Base-by-base conservation (phyloP, 2,329 filamentous ascomycete genomes). In the Diplodia corticola region DNA sequence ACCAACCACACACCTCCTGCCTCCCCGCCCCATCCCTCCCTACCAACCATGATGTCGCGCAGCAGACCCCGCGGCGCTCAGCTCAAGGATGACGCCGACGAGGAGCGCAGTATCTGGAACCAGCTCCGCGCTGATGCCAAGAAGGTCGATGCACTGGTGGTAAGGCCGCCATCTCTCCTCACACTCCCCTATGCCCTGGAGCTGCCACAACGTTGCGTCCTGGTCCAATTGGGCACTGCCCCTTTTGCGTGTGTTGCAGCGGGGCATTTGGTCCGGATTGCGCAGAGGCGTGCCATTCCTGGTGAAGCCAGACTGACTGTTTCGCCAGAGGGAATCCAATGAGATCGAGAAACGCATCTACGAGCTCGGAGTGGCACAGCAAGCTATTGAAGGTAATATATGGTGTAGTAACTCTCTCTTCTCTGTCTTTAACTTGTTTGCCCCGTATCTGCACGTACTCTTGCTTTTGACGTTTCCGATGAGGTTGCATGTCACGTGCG, bases 51-150 rank as follows among this genome's bases (percentile, higher is more conserved):
- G 81, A 80, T 82, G 49, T 77, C 78, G 57, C 80, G 81, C 55
- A 82, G 76, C 71, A 73, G 81, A 69, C 76, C 76, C 51, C 77
- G 81, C 69, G 69, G 75, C 69, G 72, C 79, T 68, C 71, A 80
- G 66, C 76, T 76, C 70, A 82, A 82, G 69, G 80, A 83, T 66
- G 82, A 84, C 67, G 78, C 81, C 51, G 81, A 83, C 64, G 82
- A 84, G 71, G 82, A 84, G 71, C 76, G 80, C 35, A 75, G 79
- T 17, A 72, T 84, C 64, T 84, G 82, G 82, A 81, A 79, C 63
- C 77, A 80, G 67, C 81, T 84, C 67, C 77, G 77, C 61, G 75
- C 76, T 49, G 79, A 81, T 69, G 80, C 78, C 5, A 79, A 78
- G 59, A 76, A 80, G 53, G 78, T 82, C 30, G 82, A 83, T 67